Evolutionary conservation across 106 monocot genomes (phyloP).

Genomic region (Amphibolis antarctica): DNA sequence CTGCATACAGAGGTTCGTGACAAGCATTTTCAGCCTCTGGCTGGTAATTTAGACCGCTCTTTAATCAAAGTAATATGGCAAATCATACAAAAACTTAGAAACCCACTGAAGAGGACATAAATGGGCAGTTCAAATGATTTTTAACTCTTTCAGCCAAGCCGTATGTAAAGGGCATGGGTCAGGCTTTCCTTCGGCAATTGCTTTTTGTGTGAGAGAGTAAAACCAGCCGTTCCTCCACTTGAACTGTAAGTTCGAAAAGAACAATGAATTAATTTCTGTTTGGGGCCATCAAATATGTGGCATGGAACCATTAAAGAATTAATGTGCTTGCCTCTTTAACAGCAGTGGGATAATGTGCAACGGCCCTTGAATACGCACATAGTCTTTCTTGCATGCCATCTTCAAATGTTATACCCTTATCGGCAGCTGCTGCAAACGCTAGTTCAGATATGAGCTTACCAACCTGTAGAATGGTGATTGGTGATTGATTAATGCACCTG

Average conservation of each 20-base stretch:
- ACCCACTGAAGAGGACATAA: not conserved
- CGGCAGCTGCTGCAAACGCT: conserved; percentile 64
- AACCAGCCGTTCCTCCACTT: conserved; percentile 99
- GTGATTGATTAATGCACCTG: not conserved
- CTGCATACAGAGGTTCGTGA: too few species aligned
- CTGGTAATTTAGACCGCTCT: too few species aligned
- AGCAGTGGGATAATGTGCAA: conserved; percentile 89
- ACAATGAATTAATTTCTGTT: not conserved
- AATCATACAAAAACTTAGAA: not conserved
- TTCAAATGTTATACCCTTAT: conserved; percentile 50
- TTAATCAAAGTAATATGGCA: not conserved
- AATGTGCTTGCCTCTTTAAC: conserved; percentile 62
- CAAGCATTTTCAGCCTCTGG: too few species aligned
- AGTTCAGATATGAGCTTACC: conserved; percentile 58
- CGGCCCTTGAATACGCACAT: conserved; percentile 82
- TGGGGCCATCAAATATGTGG: not conserved
- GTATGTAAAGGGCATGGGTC: conserved; percentile 95
- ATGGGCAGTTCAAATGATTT: conserved; percentile 8
- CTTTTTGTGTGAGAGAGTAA: conserved; percentile 77
- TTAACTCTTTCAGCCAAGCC: conserved; percentile 85
- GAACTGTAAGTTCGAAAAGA: conserved; percentile 31
- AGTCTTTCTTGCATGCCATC: conserved; percentile 69
- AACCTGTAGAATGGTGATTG: conserved; percentile 31
- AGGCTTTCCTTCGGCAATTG: conserved; percentile 50
- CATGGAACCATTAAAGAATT: not conserved